phyloP scores from a whole-genome alignment of 2,329 filamentous ascomycete genomes.

The Xylariaceae sp. region DNA sequence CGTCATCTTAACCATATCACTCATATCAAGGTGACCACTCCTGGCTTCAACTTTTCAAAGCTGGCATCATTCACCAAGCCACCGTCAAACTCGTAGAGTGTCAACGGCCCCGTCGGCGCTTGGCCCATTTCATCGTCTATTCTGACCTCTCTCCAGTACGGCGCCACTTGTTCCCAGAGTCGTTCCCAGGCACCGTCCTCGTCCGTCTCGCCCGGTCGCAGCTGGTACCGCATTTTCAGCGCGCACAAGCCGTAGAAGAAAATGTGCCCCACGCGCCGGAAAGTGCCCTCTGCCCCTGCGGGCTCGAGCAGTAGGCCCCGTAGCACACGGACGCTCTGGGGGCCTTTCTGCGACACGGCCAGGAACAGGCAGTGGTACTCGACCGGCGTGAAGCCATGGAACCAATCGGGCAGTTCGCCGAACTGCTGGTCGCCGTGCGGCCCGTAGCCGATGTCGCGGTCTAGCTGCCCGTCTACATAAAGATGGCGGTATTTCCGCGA shows the following conservation, averaged over 20 bases:
- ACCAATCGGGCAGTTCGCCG: slow-evolving; percentile 2
- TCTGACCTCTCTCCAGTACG: slow-evolving; percentile 1
- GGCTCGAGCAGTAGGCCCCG: slow-evolving; percentile 3
- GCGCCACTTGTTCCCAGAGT: slow-evolving; percentile 1
- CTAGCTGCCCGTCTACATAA: slow-evolving; percentile 8
- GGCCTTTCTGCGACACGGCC: background rate
- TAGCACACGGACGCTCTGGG: background rate
- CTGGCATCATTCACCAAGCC: background rate
- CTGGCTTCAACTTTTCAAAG: slow-evolving; percentile 3
- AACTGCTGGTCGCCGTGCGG: background rate
- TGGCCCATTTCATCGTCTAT: background rate
- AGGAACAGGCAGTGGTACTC: slow-evolving; percentile 7
- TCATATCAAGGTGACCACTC: slow-evolving; percentile 7
- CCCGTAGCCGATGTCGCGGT: slow-evolving; percentile 2
- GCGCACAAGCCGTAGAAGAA: background rate
- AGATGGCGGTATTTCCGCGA: background rate
- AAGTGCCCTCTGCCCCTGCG: background rate
- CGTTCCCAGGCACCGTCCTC: slow-evolving; percentile 4
- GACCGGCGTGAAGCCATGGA: slow-evolving; percentile 1
- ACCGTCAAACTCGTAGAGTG: slow-evolving; percentile 1
- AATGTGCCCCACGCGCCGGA: slow-evolving; percentile 2
- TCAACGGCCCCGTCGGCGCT: background rate
- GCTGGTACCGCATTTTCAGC: slow-evolving; percentile 4
- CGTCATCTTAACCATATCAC: no score
- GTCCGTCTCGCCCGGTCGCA: background rate